Evolutionary conservation across 1,284 basidiomycete genomes (phyloP).

Genomic region (Rhodofomes roseus): DNA sequence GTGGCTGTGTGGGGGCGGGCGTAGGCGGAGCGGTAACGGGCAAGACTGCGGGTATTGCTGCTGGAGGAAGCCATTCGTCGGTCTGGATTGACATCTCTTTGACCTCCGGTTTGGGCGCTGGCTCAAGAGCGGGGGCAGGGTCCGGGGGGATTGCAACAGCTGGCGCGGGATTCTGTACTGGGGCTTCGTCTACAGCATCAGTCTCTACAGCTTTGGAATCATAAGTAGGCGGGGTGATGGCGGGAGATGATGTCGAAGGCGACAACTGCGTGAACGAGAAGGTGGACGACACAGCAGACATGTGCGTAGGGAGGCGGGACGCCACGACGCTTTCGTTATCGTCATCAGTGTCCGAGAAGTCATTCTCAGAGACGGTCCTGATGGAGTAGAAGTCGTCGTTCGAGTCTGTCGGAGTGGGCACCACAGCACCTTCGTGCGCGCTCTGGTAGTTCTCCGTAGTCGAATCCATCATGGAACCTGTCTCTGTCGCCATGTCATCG

Average conservation of each 20-base stretch:
- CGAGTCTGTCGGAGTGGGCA: slow-evolving; percentile 53
- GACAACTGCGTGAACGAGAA: slow-evolving; percentile 16
- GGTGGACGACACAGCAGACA: slow-evolving; percentile 24
- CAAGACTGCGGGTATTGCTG: slow-evolving; percentile 29
- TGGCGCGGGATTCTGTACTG: neutral
- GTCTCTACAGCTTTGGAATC: slow-evolving; percentile 38
- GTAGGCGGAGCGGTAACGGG: slow-evolving; percentile 19
- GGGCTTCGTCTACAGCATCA: slow-evolving; percentile 26
- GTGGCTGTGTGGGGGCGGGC: slow-evolving; percentile 15
- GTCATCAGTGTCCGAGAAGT: slow-evolving; percentile 48
- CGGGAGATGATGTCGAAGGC: slow-evolving; percentile 7
- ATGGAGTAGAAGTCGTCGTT: slow-evolving; percentile 74
- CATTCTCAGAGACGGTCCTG: slow-evolving; percentile 68
- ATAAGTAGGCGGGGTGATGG: slow-evolving; percentile 25
- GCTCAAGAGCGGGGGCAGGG: slow-evolving; percentile 11
- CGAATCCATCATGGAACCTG: slow-evolving; percentile 60
- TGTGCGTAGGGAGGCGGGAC: slow-evolving; percentile 40
- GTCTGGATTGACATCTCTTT: slow-evolving; percentile 78
- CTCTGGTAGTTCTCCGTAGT: slow-evolving; percentile 82
- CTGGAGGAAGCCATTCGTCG: slow-evolving; percentile 53
- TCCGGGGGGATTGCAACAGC: slow-evolving; percentile 1
- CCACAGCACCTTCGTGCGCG: slow-evolving; percentile 69
- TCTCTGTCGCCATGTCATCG: slow-evolving; percentile 59
- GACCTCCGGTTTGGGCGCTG: slow-evolving; percentile 50
- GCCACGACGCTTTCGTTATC: slow-evolving; percentile 65